These are phyloP conservation scores for Stromatinia cepivora DNA, from an alignment of 2,329 filamentous ascomycete genomes.

Conservation along the genomic window DNA sequence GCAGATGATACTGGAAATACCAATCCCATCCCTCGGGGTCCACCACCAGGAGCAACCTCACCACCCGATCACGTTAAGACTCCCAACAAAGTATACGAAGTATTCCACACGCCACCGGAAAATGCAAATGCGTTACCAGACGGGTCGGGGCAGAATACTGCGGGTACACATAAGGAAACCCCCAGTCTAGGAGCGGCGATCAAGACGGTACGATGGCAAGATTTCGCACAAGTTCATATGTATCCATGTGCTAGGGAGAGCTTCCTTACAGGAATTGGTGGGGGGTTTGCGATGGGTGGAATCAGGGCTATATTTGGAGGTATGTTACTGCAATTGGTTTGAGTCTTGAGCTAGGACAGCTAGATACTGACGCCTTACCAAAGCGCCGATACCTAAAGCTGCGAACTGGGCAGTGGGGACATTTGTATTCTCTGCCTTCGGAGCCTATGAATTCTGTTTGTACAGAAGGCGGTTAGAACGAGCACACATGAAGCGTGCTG, in stretches of 20 bases:
- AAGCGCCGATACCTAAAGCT: constrained; percentile 62
- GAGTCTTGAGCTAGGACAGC: not conserved
- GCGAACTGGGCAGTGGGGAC: constrained; percentile 84
- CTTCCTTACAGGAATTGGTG: constrained; percentile 77
- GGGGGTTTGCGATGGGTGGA: constrained; percentile 74
- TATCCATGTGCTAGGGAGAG: constrained; percentile 83
- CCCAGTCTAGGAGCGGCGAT: constrained; percentile 62
- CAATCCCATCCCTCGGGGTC: constrained; percentile 34
- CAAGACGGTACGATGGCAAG: constrained; percentile 64
- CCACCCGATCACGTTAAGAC: constrained; percentile 42
- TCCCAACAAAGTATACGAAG: constrained; percentile 45
- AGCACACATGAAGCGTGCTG: constrained; percentile 79
- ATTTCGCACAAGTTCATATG: constrained; percentile 72
- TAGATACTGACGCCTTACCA: constrained; percentile 32
- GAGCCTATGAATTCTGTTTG: constrained; percentile 83
- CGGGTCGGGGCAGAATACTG: constrained; percentile 41
- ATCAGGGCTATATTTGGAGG: constrained; percentile 73
- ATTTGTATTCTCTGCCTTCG: constrained; percentile 68
- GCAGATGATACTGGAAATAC: constrained; percentile 42
- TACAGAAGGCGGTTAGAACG: constrained; percentile 71
- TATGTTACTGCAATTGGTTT: constrained; percentile 44
- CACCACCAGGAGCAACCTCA: constrained; percentile 42
- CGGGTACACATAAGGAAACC: constrained; percentile 31
- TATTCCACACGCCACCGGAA: constrained; percentile 41
- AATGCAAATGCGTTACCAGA: constrained; percentile 40